Evolutionary conservation across 2,329 filamentous ascomycete species (phyloP), one percentile per base, ranked within the genome.

Genomic region (Fusarium pseudoanthophilum): DNA sequence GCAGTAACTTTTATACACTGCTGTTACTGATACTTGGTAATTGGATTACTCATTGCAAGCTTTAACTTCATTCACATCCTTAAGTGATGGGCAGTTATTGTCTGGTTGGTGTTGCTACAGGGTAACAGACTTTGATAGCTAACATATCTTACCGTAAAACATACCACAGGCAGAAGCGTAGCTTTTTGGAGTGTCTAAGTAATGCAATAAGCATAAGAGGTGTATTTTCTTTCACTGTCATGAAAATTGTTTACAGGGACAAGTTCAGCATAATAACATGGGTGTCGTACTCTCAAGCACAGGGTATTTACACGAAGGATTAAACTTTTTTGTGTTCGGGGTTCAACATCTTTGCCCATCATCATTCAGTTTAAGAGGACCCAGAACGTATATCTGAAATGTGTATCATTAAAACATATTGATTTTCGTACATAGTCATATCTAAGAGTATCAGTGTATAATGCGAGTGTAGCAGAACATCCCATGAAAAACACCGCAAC

Each of bases 371-470:
- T 9, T 10, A 28, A 28, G 10, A 28, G 24, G 10, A 55, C 7
- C 4, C 21, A 30, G 16, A 21, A 16, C 3, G 18, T 11, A 15
- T 30, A 26, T 45, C 30, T 40, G 20, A 43, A 62, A 18, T 45
- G 14, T 37, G 39, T 46, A 45, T 64, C 68, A 67, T 72, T 74
- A 71, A 68, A 68, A 49, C 45, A 72, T 64, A 43, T 67, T 30
- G 32, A 51, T 68, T 67, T 74, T 60, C 62, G 42, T 74, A 60
- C 39, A 68, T 40, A 21, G 36, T 68, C 59, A 64, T 63, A 68
- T 63, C 55, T 64, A 71, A 40, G 24, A 28, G 30, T n/a, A n/a
- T 28, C 52, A 34, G 51, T 42, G 59, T 36, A 58, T 28, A 40
- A 60, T 28, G 40, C 21, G 16, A 68, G 34, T 32, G 53, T 34